Evolutionary conservation across 2,329 filamentous ascomycete genomes (phyloP).

Genomic region (Stagonosporopsis chrysanthemi): DNA sequence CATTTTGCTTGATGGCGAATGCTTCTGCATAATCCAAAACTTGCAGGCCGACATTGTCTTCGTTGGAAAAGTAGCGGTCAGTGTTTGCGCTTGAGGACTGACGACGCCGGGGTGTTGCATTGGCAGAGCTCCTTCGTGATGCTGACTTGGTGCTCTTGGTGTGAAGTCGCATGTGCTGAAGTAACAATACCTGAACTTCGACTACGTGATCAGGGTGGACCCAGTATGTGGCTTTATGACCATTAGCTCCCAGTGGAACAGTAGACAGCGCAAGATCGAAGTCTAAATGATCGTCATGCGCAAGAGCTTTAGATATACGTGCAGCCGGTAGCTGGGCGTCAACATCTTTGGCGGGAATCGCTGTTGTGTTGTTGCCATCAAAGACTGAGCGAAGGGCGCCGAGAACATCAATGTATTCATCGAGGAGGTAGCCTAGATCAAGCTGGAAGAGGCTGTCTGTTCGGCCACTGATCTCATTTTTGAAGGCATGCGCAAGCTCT

Average conservation of each 20-base stretch:
- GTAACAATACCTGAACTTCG: conserved; percentile 60
- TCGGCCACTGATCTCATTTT: conserved; percentile 68
- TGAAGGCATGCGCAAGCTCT: conserved; percentile 70
- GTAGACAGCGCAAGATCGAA: conserved; percentile 60
- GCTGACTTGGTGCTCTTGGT: conserved; percentile 30
- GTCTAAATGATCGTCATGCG: conserved; percentile 52
- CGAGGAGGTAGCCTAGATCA: conserved; percentile 64
- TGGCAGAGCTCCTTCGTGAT: conserved; percentile 28
- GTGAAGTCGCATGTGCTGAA: conserved; percentile 58
- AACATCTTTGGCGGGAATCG: conserved; percentile 19
- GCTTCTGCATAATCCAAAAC: conserved; percentile 58
- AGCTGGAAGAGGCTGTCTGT: conserved; percentile 76
- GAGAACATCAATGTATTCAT: conserved; percentile 58
- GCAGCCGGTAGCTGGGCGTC: conserved; percentile 38
- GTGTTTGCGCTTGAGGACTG: conserved; percentile 35
- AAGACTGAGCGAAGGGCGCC: conserved; percentile 56
- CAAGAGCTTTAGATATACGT: conserved; percentile 50
- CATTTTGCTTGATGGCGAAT: conserved; percentile 56
- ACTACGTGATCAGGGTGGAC: conserved; percentile 62
- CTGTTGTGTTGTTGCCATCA: conserved; percentile 39
- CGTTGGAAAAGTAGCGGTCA: conserved; percentile 37
- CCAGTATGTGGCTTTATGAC: conserved; percentile 61
- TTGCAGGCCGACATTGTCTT: conserved; percentile 52
- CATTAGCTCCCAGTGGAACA: conserved; percentile 55
- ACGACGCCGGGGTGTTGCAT: conserved; percentile 35